Base-by-base conservation (phyloP, 805 yeast genomes). In the Candida xyloterini region DNA sequence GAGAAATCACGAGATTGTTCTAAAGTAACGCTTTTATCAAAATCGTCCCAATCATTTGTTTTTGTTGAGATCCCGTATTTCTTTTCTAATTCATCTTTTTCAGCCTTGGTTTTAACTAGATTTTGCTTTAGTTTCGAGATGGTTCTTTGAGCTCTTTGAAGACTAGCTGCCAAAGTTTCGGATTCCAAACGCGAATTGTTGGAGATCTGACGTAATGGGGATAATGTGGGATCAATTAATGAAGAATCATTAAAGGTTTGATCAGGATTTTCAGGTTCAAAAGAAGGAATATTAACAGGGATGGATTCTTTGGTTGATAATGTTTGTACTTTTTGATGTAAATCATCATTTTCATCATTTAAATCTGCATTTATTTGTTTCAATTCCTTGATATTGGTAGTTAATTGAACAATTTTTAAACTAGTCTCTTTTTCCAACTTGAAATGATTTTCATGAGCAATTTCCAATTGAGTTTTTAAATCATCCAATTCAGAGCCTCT, bases 341-440 rank as follows among this genome's bases (percentile, higher is more conserved):
- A 63, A 15, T 67, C 66, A 47, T 80, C 84, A 59, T 83, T 83
- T 53, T 81, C 89, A 51, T 81, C 83, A 55, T 83, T 84, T 44
- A 84, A 62, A 33, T 76, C 81, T 23, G 70, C 71, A 33, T 82
- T 75, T 33, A 76, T 71, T 3, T 57, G 58, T 49, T 71, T 77
- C 42, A 81, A 62, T 13, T 71, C 78, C 21, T 60, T 61, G 7
- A 78, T 50, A 41, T 80, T 80, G 22, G 56, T 51, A 10, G 60
- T 57, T 24, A 69, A 63, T 14, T 66, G 54, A 1, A 46, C 42
- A 28, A 71, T 69, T 11, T 68, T 60, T 24, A 59, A 44, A 2
- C 61, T 56, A 26, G 69, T 63, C 29, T 71, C 70, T 11, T 63
- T 60, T 31, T 63, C 63, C 15, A 78, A 56, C 3, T 66, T 62